Evolutionary conservation across 495 filamentous ascomycete species (phyloP).

Genomic region (Clohesyomyces aquaticus): DNA sequence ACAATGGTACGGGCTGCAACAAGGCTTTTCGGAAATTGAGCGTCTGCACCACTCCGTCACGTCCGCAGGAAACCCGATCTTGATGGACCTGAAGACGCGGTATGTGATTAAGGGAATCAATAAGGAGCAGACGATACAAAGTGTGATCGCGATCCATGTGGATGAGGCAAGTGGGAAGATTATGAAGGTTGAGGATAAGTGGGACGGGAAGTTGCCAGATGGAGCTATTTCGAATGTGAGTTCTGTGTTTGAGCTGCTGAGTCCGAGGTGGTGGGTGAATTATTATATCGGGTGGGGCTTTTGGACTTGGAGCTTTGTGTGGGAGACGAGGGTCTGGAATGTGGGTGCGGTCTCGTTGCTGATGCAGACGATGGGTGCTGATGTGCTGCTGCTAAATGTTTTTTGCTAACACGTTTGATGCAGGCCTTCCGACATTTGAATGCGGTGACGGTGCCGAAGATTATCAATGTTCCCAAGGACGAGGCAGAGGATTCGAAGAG

Average conservation of each 20-base stretch:
- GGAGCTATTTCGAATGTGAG: conserved; percentile 47
- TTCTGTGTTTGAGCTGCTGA: conserved; percentile 42
- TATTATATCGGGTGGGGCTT: conserved; percentile 48
- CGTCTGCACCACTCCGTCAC: conserved; percentile 56
- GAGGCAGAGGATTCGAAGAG: conserved; percentile 56
- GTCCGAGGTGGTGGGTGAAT: conserved; percentile 49
- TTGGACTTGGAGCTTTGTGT: conserved; percentile 48
- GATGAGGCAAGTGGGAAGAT: conserved; percentile 51
- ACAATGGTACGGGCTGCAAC: conserved; percentile 58
- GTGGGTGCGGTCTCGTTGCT: conserved; percentile 34
- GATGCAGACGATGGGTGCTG: conserved; percentile 17
- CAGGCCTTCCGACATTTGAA: conserved; percentile 63
- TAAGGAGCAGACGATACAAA: conserved; percentile 57
- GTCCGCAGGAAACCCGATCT: conserved; percentile 58
- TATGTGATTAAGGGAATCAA: conserved; percentile 59
- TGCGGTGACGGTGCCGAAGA: conserved; percentile 56
- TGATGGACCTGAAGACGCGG: conserved; percentile 55
- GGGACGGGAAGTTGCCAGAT: conserved; percentile 59
- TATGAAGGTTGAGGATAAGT: conserved; percentile 59
- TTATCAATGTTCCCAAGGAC: conserved; percentile 62
- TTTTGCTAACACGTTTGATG: conserved; percentile 8
- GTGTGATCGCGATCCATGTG: conserved; percentile 53
- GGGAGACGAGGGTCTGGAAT: conserved; percentile 45
- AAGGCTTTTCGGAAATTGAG: conserved; percentile 53
- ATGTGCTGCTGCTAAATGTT: too few relatives aligned